phyloP scores from a whole-genome alignment of 2,329 filamentous ascomycete genomes.

The Exophiala xenobiotica region DNA sequence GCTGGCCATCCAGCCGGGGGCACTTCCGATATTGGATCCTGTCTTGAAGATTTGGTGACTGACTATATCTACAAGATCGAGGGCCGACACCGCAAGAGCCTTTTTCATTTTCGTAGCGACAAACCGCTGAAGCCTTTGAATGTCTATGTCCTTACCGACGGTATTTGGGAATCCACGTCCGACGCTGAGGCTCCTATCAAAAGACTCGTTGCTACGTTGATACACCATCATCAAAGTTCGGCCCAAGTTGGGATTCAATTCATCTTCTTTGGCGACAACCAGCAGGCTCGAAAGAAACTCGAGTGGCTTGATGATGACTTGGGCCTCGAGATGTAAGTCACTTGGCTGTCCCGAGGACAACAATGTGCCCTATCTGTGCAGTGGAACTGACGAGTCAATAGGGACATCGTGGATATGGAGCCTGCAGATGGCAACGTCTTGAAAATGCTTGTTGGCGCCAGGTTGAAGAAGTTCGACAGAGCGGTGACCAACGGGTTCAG shows the following conservation, averaged over 20 bases:
- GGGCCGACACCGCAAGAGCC: background rate
- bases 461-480: background rate
- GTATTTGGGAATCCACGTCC: background rate
- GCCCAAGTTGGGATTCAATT: background rate
- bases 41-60: background rate
- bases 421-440: constrained; percentile 4
- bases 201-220: background rate
- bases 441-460: constrained; percentile 6
- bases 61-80: background rate
- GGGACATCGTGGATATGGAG: constrained; percentile 6
- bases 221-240: background rate
- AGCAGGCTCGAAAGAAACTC: background rate
- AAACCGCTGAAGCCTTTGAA: background rate
- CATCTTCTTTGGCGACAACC: background rate
- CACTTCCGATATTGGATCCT: background rate
- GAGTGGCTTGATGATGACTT: background rate
- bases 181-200: background rate
- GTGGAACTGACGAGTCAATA: no score
- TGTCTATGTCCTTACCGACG: constrained; percentile 2
- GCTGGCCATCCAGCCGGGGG: background rate
- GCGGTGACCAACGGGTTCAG: background rate
- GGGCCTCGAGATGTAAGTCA: background rate
- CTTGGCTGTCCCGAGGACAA: background rate
- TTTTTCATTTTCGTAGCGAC: background rate
- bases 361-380: no score